Conservation (phyloP, 1,284 basidiomycete genomes). For the Fomitopsis schrenkii region DNA sequence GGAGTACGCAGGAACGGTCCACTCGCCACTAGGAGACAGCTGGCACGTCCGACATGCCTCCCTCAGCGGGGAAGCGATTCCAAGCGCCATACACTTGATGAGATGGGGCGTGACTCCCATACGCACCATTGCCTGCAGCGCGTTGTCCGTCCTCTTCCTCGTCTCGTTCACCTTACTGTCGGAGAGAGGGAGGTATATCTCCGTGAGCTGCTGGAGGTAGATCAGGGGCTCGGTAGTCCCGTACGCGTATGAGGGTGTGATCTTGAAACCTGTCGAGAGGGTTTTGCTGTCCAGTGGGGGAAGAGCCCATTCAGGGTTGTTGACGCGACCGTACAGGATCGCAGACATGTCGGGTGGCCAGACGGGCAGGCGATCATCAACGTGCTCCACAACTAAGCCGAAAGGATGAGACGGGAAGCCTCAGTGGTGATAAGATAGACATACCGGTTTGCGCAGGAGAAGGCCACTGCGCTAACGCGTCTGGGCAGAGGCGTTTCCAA, state of each 20-base stretch:
- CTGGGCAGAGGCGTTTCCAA: conserved; percentile 75
- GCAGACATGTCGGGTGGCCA: conserved; percentile 68
- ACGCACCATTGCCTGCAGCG: conserved; percentile 58
- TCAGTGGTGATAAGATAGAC: conserved; percentile 17
- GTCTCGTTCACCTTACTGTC: conserved; percentile 45
- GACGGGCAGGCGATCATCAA: conserved; percentile 64
- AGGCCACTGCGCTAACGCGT: conserved; percentile 53
- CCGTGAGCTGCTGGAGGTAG: conserved; percentile 45
- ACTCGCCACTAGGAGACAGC: conserved; percentile 67
- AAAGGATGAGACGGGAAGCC: neutral
- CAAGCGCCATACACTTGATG: conserved; percentile 59
- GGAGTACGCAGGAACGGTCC: conserved; percentile 68
- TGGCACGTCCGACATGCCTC: conserved; percentile 85
- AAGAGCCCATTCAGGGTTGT: conserved; percentile 61
- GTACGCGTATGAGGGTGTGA: conserved; percentile 54
- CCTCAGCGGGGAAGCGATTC: conserved; percentile 73
- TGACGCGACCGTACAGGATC: conserved; percentile 59
- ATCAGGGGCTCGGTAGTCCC: conserved; percentile 54
- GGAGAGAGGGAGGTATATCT: conserved; percentile 52
- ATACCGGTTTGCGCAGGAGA: conserved; percentile 40
- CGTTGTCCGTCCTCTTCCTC: conserved; percentile 60
- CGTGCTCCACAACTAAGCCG: conserved; percentile 35
- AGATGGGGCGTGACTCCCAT: conserved; percentile 41
- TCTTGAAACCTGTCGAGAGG: conserved; percentile 45
- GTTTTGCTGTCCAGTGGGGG: conserved; percentile 49